Conservation (phyloP, 139 green algal species). For the Zygnema circumcarinatum region DNA sequence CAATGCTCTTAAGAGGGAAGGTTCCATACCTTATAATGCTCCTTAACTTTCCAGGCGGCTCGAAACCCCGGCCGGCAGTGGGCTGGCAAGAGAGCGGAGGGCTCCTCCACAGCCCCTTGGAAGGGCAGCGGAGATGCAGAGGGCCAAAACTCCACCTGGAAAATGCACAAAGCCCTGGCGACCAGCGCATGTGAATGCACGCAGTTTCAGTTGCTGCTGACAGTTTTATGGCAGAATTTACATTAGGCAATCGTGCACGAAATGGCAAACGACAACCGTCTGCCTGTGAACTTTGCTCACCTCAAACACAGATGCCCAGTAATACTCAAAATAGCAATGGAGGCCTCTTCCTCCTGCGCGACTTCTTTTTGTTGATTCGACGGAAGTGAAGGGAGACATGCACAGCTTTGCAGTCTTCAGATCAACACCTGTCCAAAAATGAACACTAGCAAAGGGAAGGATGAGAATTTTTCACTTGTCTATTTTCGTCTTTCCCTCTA, state of each 20-base stretch:
- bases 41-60: not conserved
- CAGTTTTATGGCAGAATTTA: too few species aligned
- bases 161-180: too few species aligned
- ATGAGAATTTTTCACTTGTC: not conserved
- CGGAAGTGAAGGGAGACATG: not conserved
- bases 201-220: too few species aligned
- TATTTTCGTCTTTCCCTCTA: not conserved
- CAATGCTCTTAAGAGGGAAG: not conserved
- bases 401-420: not conserved
- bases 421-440: not conserved
- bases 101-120: not conserved
- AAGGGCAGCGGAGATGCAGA: not conserved
- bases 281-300: too few species aligned
- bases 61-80: not conserved
- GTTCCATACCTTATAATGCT: not conserved
- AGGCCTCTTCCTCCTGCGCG: not conserved
- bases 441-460: not conserved
- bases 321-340: not conserved
- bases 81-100: not conserved
- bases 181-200: too few species aligned
- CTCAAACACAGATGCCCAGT: not conserved
- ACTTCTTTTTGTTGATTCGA: not conserved
- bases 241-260: too few species aligned
- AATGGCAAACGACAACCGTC: too few species aligned
- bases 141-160: not conserved